Evolutionary conservation across 805 yeast species (phyloP).

Genomic region (Ogataea ganodermae): DNA sequence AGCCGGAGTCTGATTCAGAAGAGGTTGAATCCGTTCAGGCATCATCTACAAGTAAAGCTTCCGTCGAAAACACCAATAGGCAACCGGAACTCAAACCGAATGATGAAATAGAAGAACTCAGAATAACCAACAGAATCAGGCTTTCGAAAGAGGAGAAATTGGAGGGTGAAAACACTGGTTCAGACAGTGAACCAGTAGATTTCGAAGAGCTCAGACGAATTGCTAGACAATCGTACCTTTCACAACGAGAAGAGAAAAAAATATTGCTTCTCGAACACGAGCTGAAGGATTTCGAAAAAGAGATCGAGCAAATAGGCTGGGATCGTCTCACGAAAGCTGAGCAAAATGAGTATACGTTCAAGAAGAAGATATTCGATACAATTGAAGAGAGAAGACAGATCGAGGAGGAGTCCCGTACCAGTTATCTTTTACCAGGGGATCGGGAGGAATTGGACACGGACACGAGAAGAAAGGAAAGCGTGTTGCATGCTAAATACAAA

Average conservation of each 20-base stretch:
- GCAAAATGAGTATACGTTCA: slow-evolving; percentile 50
- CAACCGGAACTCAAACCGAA: background rate
- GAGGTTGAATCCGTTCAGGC: background rate
- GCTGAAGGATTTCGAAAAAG: slow-evolving; percentile 49
- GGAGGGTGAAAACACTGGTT: background rate
- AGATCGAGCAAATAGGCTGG: slow-evolving; percentile 56
- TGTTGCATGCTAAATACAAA: slow-evolving; percentile 42
- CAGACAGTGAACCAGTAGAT: slow-evolving; percentile 10
- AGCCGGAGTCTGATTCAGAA: slow-evolving; percentile 6
- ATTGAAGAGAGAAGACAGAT: slow-evolving; percentile 43
- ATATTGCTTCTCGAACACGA: slow-evolving; percentile 46
- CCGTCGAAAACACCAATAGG: background rate
- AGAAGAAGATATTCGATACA: slow-evolving; percentile 49
- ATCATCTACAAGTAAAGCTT: background rate
- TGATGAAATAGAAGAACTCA: background rate
- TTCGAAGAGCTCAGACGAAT: slow-evolving; percentile 40
- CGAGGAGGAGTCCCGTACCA: slow-evolving; percentile 21
- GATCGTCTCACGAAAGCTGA: slow-evolving; percentile 49
- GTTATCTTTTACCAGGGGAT: slow-evolving; percentile 60
- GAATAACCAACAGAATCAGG: slow-evolving; percentile 1
- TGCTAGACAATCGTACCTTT: slow-evolving; percentile 51
- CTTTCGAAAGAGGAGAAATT: slow-evolving; percentile 3
- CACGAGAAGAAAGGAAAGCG: slow-evolving; percentile 52
- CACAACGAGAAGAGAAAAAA: slow-evolving; percentile 50
- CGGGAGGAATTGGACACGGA: slow-evolving; percentile 55